Percentiles rank a stretch among this genome's conserved stretches.
Evolutionary conservation across 2,329 filamentous ascomycete genomes (phyloP).

Genomic region (Claviceps quebecensis): DNA sequence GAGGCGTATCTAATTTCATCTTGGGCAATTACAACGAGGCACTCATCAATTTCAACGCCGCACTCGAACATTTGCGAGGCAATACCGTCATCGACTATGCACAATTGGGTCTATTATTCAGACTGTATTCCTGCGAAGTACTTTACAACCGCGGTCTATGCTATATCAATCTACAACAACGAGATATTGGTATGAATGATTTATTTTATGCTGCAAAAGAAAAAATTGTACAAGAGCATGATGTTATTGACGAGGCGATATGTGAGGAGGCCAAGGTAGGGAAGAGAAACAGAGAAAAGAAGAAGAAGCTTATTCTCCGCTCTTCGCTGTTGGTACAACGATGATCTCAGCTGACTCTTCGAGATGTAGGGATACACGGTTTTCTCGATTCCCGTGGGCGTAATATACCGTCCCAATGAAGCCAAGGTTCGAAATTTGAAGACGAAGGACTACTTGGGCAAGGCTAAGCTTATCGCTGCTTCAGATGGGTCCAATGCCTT

Average conservation of each 20-base stretch:
- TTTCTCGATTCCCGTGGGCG: slow-evolving; percentile 92
- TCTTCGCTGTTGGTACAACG: neutral
- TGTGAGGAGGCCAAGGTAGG: slow-evolving; percentile 77
- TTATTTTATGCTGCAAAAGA: slow-evolving; percentile 83
- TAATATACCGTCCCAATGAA: slow-evolving; percentile 89
- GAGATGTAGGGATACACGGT: slow-evolving; percentile 77
- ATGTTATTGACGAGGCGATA: slow-evolving; percentile 96
- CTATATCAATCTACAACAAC: slow-evolving; percentile 92
- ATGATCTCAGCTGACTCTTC: slow-evolving; percentile 3
- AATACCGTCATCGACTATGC: slow-evolving; percentile 98
- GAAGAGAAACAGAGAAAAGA: neutral
- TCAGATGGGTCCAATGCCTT: slow-evolving; percentile 70
- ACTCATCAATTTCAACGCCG: slow-evolving; percentile 96
- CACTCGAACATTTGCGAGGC: slow-evolving; percentile 80
- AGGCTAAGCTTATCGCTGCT: slow-evolving; percentile 83
- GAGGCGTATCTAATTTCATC: slow-evolving; percentile 95
- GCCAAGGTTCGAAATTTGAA: slow-evolving; percentile 98
- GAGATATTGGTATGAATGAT: slow-evolving; percentile 81
- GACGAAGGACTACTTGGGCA: slow-evolving; percentile 93
- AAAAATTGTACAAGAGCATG: slow-evolving; percentile 90
- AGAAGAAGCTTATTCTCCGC: neutral
- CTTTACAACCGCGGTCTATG: slow-evolving; percentile 94
- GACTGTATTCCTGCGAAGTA: slow-evolving; percentile 92
- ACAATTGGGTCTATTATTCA: slow-evolving; percentile 87
- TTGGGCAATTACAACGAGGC: slow-evolving; percentile 96